Base-by-base conservation (phyloP, 2,329 filamentous ascomycete genomes). In the Fusarium decemcellulare region DNA sequence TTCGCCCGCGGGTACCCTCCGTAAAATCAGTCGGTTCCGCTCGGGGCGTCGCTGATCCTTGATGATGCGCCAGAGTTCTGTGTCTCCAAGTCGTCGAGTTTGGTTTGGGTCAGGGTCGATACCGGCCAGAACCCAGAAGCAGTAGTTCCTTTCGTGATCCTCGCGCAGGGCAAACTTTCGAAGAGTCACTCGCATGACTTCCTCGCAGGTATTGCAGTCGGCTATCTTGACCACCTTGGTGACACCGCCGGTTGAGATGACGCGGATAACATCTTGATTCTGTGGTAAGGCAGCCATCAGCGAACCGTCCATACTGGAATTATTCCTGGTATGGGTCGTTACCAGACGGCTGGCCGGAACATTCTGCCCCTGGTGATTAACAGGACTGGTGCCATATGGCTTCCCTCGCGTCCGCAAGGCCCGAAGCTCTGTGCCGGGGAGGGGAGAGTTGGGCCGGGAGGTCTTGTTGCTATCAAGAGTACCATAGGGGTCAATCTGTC, bases 181-280 rank as follows among this genome's bases (percentile, higher is more conserved):
- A 46, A 98, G 82, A 0, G 96, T 97, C 65, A 93, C 92, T 47
- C 94, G 88, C 85, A 98, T 95, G 55, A 98, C 93, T 72, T 98
- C 94, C 75, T 98, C 96, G 65, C 94, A 93, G 6, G 92, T 96
- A 76, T 91, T 94, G 85, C 95, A 98, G 70, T 93, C 93, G 69
- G 94, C 92, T 71, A 98, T 94, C 79, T 96, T 96, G 76, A 99
- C 91, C 27, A 98, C 95, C 76, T 97, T 97, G 50, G 94, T 97
- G 66, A 94, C 91, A 54, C 95, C 96, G 67, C 91, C 93, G 51
- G 94, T 96, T 71, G 93, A 97, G 76, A 98, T 97, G 72, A 98
- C 94, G 68, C 95, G 90, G 69, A 98, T 97, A 65, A 97, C 90
- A 63, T 95, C 92, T 79, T 97, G 94, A 80, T 94, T 93, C 70